A percentile compares a stretch with the other conserved stretches of the same genome.
These are phyloP conservation scores for Calonectria leucothoes DNA, from an alignment of 2,329 filamentous ascomycete genomes.

Conservation along the genomic window DNA sequence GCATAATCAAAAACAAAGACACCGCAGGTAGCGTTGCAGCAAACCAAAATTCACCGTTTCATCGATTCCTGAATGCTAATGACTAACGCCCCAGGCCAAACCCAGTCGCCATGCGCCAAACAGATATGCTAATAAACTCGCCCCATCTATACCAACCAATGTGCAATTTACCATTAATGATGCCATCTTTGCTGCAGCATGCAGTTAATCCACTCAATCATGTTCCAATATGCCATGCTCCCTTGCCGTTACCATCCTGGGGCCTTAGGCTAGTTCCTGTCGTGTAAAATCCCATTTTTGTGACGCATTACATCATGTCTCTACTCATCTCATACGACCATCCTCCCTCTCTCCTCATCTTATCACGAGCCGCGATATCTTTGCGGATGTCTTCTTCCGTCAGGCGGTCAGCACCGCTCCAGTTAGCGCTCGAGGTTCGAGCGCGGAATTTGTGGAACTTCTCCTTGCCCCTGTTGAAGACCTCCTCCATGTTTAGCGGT, in stretches of 20 bases:
- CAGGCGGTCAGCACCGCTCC: conserved; percentile 83
- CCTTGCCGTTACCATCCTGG: conserved; percentile 19
- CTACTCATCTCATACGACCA: conserved; percentile 78
- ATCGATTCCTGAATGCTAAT: conserved; percentile 6
- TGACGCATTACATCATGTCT: conserved; percentile 53
- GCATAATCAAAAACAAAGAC: background rate
- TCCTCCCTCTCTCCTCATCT: conserved; percentile 83
- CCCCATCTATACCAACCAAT: conserved; percentile 30
- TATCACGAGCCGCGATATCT: conserved; percentile 83
- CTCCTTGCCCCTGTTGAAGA: conserved; percentile 91
- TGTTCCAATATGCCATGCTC: conserved; percentile 24
- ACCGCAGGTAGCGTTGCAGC: background rate
- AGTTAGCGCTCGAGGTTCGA: conserved; percentile 94
- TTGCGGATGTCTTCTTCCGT: conserved; percentile 88
- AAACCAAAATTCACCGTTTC: conserved; percentile 13
- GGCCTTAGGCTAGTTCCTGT: conserved; percentile 26
- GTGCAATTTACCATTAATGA: conserved; percentile 34
- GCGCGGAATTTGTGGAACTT: conserved; percentile 88
- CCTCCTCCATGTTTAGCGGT: conserved; percentile 94
- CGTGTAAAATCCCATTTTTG: conserved; percentile 15
- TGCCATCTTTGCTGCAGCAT: conserved; percentile 25
- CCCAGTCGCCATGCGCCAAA: conserved; percentile 39
- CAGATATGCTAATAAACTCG: conserved; percentile 21
- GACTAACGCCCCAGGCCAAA: background rate
- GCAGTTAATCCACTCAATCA: conserved; percentile 27